Base-by-base conservation (phyloP, 75 land plant genomes). In the Selaginella tamariscina region DNA sequence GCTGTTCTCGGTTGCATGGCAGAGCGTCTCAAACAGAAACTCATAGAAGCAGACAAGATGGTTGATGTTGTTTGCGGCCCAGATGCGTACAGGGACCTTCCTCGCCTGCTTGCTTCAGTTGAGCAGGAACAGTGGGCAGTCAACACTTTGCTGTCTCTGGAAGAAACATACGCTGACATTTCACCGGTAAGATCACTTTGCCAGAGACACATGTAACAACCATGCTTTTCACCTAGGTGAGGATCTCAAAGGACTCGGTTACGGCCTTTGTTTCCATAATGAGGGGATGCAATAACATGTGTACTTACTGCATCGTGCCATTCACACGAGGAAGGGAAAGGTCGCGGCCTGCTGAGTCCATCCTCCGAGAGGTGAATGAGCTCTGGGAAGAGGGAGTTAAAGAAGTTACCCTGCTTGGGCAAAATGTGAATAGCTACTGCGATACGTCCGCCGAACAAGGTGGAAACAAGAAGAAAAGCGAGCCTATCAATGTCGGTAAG, bases 51-150 rank as follows among this genome's bases (percentile, higher is more conserved):
- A 30, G 92, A 95, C 70, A 95, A 95, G 77, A 95, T 95, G 99
- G 99, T 95, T 54, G 99, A 95, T 81, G 97, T 95, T n/a, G 99
- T 95, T 2, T 90, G 99, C 70, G 99, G 99, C 0, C 99, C 96
- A 33, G 99, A 95, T 84, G 99, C 99, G 20, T 84, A 83, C 70
- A 79, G 92, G 66, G 99, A 95, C 66, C 73, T 90, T 32, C 96
- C 96, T 30, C 80, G 92, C 24, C 68, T 95, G 54, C 69, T 95
- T 39, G 80, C 89, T 68, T 82, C 81, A 33, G 96, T 95, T 13
- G 96, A 91, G 33, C 82, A 83, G 71, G 99, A 91, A 68, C 96
- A 95, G 29, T 85, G 86, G 31, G 99, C 91, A 29, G 86, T 95
- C 64, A 95, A 95, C 68, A 95, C 99, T 23, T 81, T 94, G 64